Evolutionary conservation across 2,329 filamentous ascomycete genomes (phyloP).

Genomic region (Lecanicillium sp.): DNA sequence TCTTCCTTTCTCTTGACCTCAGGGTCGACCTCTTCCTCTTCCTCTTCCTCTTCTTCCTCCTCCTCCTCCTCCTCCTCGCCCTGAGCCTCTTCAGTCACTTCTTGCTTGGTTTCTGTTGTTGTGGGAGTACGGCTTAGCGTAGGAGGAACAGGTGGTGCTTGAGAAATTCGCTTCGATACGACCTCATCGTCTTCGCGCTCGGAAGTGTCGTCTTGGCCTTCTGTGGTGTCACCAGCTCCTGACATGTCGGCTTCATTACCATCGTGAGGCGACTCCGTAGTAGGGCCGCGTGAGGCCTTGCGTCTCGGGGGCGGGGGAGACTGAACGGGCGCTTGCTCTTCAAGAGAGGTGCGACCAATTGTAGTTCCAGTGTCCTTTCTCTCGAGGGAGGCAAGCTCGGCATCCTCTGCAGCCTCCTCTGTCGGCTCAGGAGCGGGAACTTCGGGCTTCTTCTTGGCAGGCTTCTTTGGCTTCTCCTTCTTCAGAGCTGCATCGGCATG

Average conservation of each 20-base stretch:
- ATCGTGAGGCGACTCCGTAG: slow-evolving; percentile 43
- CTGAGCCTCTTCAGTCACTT: slow-evolving; percentile 62
- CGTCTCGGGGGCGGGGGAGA: slow-evolving; percentile 42
- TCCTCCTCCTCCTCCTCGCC: slow-evolving; percentile 70
- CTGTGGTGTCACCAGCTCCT: slow-evolving; percentile 57
- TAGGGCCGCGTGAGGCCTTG: slow-evolving; percentile 44
- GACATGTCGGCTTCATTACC: slow-evolving; percentile 62
- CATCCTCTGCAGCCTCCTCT: slow-evolving; percentile 22
- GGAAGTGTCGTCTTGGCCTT: slow-evolving; percentile 54
- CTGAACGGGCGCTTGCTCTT: slow-evolving; percentile 32
- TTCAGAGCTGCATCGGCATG: slow-evolving; percentile 72
- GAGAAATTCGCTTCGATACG: slow-evolving; percentile 32
- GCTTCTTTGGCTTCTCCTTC: slow-evolving; percentile 81
- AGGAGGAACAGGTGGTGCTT: slow-evolving; percentile 33
- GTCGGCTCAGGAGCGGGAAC: slow-evolving; percentile 30
- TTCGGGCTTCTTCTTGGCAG: slow-evolving; percentile 60
- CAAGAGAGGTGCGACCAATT: slow-evolving; percentile 43
- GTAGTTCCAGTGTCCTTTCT: slow-evolving; percentile 43
- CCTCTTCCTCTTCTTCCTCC: slow-evolving; percentile 62
- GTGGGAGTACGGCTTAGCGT: slow-evolving; percentile 20
- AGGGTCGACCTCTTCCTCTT: slow-evolving; percentile 81
- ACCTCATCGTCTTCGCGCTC: slow-evolving; percentile 73
- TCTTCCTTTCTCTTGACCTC: slow-evolving; percentile 82
- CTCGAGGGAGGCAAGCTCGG: slow-evolving; percentile 34
- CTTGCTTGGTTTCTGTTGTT: slow-evolving; percentile 49